phyloP scores from a whole-genome alignment of 1,284 basidiomycete genomes.

The Gastroboletus turbinatus region DNA sequence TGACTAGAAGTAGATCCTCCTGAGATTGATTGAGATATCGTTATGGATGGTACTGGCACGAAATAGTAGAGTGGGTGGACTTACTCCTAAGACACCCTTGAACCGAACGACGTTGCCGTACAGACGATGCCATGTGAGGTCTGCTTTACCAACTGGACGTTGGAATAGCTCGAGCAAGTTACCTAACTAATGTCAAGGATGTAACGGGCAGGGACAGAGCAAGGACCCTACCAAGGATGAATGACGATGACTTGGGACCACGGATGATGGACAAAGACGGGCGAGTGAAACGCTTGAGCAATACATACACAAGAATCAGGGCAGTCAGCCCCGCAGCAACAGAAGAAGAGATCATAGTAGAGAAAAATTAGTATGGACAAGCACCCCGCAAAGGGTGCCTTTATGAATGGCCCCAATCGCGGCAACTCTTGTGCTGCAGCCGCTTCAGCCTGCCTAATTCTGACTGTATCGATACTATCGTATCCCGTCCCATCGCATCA shows the following conservation, averaged over 20 bases:
- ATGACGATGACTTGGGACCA: slow-evolving; percentile 33
- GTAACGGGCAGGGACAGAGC: no score
- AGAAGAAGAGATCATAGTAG: neutral
- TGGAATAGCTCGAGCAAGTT: slow-evolving; percentile 29
- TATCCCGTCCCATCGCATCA: no score
- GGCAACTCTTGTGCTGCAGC: no score
- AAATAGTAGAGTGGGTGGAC: neutral
- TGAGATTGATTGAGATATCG: slow-evolving; percentile 1
- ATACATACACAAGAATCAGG: neutral
- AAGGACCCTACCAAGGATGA: no score
- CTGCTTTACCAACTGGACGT: slow-evolving; percentile 28
- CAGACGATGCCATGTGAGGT: slow-evolving; percentile 34
- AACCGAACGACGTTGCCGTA: slow-evolving; percentile 34
- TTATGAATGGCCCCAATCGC: no score
- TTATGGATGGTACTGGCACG: neutral
- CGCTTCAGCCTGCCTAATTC: no score
- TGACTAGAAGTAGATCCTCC: slow-evolving; percentile 29
- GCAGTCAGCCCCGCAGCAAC: neutral
- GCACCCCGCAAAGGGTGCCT: no score
- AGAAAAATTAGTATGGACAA: no score
- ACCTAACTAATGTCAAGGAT: slow-evolving; percentile 11
- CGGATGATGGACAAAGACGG: slow-evolving; percentile 29
- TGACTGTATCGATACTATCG: no score
- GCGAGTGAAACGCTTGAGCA: slow-evolving; percentile 13
- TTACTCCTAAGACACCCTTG: slow-evolving; percentile 28